Base-by-base conservation (phyloP, 495 filamentous ascomycete species). In the Bacidia rubella region DNA sequence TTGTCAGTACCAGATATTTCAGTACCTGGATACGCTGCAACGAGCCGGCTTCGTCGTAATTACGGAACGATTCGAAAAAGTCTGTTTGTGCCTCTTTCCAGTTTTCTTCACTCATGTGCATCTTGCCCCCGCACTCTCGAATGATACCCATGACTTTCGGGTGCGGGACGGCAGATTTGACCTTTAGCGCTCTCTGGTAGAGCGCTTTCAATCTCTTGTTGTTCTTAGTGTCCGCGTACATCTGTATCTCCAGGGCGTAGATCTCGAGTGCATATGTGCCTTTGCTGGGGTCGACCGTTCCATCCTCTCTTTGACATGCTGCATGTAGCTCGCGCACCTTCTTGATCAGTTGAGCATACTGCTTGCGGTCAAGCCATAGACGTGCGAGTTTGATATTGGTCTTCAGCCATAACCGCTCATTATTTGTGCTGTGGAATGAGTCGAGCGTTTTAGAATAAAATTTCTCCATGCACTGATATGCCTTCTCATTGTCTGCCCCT, bases 51-150 rank as follows among this genome's bases (percentile, higher is more conserved):
- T 98, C 92, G 65, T 98, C 93, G 68, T 97, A 98, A 69, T 97
- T 97, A 23, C 89, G 85, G 71, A 98, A 98, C 2, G 92, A 90
- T 66, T 98, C 93, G 65, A 95, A 96, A 68, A 98, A 98, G 66
- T 95, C 93, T 57, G 81, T 90, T 63, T 96, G 90, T 3, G 92
- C 92, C 53, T 88, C 86, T 66, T 94, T 86, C 92, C 92, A 98
- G 66, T 95, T 95, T 70, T 97, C 92, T 72, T 98, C 92, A 62
- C 87, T 94, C 93, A 98, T 96, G 68, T 98, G 90, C 92, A 98
- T 98, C 72, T 98, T 98, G 54, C 92, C 92, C 58, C 92, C 93
- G 66, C 92, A 97, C 68, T 98, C 92, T 47, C 93, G 85, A 63
- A 98, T 97, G 63, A 97, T 87, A 27, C 92, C 92, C 87, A 97